Evolutionary conservation across 2,329 filamentous ascomycete species (phyloP), one percentile per base, ranked within the genome.

Genomic region (Madurella fahalii): DNA sequence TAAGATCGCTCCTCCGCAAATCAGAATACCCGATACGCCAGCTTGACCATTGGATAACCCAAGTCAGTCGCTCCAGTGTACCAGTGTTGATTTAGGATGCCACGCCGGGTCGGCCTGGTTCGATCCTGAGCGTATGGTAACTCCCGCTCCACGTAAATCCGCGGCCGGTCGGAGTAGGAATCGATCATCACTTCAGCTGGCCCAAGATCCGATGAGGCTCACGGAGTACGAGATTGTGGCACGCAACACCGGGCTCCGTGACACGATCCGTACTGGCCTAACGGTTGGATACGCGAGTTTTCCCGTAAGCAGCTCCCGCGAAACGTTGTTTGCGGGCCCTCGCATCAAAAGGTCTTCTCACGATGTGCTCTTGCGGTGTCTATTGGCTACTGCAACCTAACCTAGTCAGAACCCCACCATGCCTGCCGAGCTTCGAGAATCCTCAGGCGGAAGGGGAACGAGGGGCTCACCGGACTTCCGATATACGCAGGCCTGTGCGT

Each of bases 391-490:
- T 15, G 9, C 37, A 25, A 18, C 39, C 40, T 40, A 30, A 34
- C 39, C n/a, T 32, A 15, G 30, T 31, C 47, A 43, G 37, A 16
- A 18, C 18, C 41, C 30, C 51, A 42, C 50, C 11, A 31, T 46
- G 42, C 53, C 56, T 48, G 40, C 50, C 42, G 53, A 48, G 42
- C 47, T 58, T 61, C 56, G 54, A 57, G 52, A 58, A 59, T 32
- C 43, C 39, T 54, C 12, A 30, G 51, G 46, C 41, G 37, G 18
- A 47, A 41, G 45, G 45, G 32, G 44, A 47, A 13, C 34, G 25
- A 47, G 47, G 52, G 42, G 52, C 52, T 56, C 42, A 49, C 42
- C 57, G 58, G 58, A 61, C 47, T 57, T 59, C 58, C 60, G 54
- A 54, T 53, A 30, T 47, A 49, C 47, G 44, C 50, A 58, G 50